These are phyloP conservation scores for Laetiporus sulphureus DNA, from an alignment of 1,284 basidiomycete genomes.

Conservation along the genomic window DNA sequence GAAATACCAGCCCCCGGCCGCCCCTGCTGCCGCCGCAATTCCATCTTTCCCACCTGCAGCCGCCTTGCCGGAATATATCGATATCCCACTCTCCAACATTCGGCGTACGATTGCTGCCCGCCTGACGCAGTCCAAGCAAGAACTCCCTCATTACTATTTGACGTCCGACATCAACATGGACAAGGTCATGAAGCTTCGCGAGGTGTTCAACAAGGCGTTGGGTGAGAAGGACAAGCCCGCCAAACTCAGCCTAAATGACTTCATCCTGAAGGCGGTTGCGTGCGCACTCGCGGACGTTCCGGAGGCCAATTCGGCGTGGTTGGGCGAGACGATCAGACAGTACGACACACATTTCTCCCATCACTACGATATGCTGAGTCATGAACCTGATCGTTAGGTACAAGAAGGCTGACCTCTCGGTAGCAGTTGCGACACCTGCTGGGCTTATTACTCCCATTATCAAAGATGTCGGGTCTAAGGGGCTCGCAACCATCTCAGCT, in stretches of 20 bases:
- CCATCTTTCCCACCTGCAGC: conserved; percentile 35
- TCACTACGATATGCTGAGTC: too few species aligned
- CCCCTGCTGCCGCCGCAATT: conserved; percentile 35
- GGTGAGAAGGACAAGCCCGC: conserved; percentile 79
- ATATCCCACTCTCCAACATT: conserved; percentile 93
- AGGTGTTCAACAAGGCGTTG: conserved; percentile 91
- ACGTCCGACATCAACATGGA: conserved; percentile 97
- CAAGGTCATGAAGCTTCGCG: conserved; percentile 89
- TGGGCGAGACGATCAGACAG: conserved; percentile 94
- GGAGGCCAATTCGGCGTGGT: conserved; percentile 97
- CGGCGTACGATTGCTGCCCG: conserved; percentile 89
- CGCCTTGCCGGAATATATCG: conserved; percentile 70
- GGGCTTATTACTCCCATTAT: conserved; percentile 98
- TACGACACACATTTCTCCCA: too few species aligned
- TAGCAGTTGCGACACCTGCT: conserved; percentile 94
- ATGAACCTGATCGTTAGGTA: conserved; percentile 47
- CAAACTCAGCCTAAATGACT: conserved; percentile 98
- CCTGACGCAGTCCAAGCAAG: conserved; percentile 89
- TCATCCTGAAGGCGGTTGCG: conserved; percentile 92
- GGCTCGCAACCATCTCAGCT: conserved; percentile 87
- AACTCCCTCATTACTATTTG: conserved; percentile 96
- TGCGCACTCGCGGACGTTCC: conserved; percentile 93
- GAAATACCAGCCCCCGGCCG: conserved; percentile 63
- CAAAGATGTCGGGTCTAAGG: conserved; percentile 89
- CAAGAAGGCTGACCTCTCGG: conserved; percentile 94